phyloP scores from a whole-genome alignment of 164 flowering plant species.

The Berberis thunbergii region DNA sequence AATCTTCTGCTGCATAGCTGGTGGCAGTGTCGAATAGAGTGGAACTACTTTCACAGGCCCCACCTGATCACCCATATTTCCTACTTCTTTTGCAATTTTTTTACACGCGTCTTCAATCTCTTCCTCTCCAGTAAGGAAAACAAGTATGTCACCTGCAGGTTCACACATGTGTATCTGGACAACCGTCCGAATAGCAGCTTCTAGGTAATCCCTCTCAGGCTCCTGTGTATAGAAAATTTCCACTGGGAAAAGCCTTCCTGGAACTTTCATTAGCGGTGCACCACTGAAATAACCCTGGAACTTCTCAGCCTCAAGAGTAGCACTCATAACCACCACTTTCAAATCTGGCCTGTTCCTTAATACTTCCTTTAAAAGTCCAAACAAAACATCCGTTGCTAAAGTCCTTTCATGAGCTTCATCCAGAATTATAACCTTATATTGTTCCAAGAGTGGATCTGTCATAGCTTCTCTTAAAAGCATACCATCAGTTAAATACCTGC shows the following conservation, averaged over 20 bases:
- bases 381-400: constrained; percentile 82
- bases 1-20: constrained; percentile 93
- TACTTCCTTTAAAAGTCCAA: constrained; percentile 89
- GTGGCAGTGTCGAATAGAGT: constrained; percentile 87
- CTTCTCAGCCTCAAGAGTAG: constrained; percentile 96
- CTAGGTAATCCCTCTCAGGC: constrained; percentile 92
- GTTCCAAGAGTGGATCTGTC: constrained; percentile 86
- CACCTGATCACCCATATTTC: constrained; percentile 64
- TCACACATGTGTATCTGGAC: constrained; percentile 86
- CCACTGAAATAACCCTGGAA: constrained; percentile 75
- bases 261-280: constrained; percentile 94
- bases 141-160: constrained; percentile 80
- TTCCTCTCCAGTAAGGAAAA: constrained; percentile 95
- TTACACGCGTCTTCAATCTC: constrained; percentile 97
- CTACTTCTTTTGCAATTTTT: constrained; percentile 56
- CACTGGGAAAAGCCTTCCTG: constrained; percentile 92
- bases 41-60: constrained; percentile 87
- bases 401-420: constrained; percentile 99
- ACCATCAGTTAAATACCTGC: constrained; percentile 90
- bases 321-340: constrained; percentile 61
- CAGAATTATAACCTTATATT: constrained; percentile 76
- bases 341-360: constrained; percentile 70
- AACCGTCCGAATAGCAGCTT: constrained; percentile 88
- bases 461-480: constrained; percentile 98
- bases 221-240: constrained; percentile 91